These are phyloP conservation scores for Orobanche coerulescens DNA, from an alignment of 257 asterid genomes.

Conservation along the genomic window DNA sequence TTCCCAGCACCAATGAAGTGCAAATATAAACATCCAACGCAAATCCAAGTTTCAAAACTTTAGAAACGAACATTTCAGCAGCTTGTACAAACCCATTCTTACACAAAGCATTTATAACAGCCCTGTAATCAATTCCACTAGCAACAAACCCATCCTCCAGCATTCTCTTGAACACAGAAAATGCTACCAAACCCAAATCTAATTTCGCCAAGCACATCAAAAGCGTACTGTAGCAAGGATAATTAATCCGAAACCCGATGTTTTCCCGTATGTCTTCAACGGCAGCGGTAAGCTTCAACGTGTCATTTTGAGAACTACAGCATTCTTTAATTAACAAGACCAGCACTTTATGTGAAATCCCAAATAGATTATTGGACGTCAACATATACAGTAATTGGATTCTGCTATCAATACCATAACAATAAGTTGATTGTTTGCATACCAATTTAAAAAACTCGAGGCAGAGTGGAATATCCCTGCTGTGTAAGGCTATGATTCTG, in stretches of 20 bases:
- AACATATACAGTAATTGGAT: slow-evolving; percentile 23
- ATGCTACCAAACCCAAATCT: slow-evolving; percentile 31
- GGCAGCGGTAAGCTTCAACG: slow-evolving; percentile 32
- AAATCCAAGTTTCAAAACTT: slow-evolving; percentile 31
- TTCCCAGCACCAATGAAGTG: slow-evolving; percentile 38
- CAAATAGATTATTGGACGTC: slow-evolving; percentile 20
- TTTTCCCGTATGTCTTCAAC: slow-evolving; percentile 27
- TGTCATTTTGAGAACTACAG: slow-evolving; percentile 22
- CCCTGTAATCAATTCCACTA: slow-evolving; percentile 34
- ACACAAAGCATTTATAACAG: slow-evolving; percentile 38
- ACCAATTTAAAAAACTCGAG: slow-evolving; percentile 36
- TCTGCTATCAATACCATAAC: slow-evolving; percentile 29
- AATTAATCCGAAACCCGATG: slow-evolving; percentile 34
- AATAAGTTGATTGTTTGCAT: slow-evolving; percentile 37
- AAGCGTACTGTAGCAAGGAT: slow-evolving; percentile 40
- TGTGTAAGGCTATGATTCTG: slow-evolving; percentile 26
- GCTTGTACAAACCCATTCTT: slow-evolving; percentile 36
- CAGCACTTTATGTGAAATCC: slow-evolving; percentile 29
- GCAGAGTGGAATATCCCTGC: slow-evolving; percentile 28
- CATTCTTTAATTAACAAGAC: slow-evolving; percentile 29
- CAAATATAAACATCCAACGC: slow-evolving; percentile 30
- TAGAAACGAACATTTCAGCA: slow-evolving; percentile 37
- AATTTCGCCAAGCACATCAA: slow-evolving; percentile 36
- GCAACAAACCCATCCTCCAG: slow-evolving; percentile 31
- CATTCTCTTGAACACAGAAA: slow-evolving; percentile 34